A percentile compares a stretch with the other conserved stretches of the same genome.
Conservation (phyloP, 2,329 filamentous ascomycete species). For the Trichoderma sp. region DNA sequence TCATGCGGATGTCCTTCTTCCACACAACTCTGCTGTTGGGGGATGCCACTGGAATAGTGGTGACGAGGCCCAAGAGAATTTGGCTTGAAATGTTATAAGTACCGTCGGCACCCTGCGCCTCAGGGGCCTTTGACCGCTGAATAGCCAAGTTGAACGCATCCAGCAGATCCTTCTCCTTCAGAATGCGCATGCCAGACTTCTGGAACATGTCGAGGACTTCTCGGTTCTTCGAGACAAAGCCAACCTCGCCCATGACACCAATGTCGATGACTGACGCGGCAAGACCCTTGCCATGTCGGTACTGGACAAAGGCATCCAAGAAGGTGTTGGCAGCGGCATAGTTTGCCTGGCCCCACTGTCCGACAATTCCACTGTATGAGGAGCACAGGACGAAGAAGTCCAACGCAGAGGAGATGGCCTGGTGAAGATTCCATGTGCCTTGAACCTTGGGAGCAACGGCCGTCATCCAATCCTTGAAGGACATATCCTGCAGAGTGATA, state of each 20-base stretch:
- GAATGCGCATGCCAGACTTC: conserved; percentile 25
- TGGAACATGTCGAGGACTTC: conserved; percentile 24
- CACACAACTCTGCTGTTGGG: conserved; percentile 26
- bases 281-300: conserved; percentile 39
- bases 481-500: conserved; percentile 36
- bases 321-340: conserved; percentile 46
- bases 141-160: conserved; percentile 22
- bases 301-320: conserved; percentile 43
- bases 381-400: conserved; percentile 42
- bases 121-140: conserved; percentile 3
- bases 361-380: conserved; percentile 34
- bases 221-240: conserved; percentile 36
- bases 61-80: conserved; percentile 17
- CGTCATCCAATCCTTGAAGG: conserved; percentile 35
- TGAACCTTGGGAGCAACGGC: conserved; percentile 36
- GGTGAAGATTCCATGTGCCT: conserved; percentile 42
- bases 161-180: conserved; percentile 30
- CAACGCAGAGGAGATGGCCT: conserved; percentile 28
- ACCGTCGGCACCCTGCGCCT: neutral
- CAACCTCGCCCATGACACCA: conserved; percentile 40
- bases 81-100: neutral
- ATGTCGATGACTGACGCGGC: conserved; percentile 44
- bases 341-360: conserved; percentile 39
- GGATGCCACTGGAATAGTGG: conserved; percentile 23
- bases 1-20: conserved; percentile 28